These are phyloP conservation scores for Brasenia schreberi DNA, from an alignment of 164 flowering plant genomes.

Conservation along the genomic window DNA sequence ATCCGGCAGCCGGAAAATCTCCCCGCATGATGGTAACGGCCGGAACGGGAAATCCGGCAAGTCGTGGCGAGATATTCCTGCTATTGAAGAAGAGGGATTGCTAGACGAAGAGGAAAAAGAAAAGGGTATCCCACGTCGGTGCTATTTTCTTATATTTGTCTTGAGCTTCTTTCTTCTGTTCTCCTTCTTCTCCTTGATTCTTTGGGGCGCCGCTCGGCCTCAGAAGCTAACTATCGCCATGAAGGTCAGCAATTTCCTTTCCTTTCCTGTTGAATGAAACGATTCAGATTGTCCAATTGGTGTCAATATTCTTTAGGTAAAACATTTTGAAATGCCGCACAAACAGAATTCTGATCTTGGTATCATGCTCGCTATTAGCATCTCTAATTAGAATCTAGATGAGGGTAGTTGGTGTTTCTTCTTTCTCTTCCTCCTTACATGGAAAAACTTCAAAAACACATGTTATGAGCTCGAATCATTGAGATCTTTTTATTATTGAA, in stretches of 20 bases:
- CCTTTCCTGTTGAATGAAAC: neutral
- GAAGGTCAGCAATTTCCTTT: conserved; percentile 24
- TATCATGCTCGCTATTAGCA: neutral
- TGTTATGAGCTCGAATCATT: no score
- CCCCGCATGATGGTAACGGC: conserved; percentile 27
- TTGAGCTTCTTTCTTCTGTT: conserved; percentile 54
- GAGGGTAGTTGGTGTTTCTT: neutral
- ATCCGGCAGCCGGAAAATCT: conserved; percentile 58
- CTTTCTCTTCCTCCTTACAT: neutral
- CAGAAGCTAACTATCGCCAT: conserved; percentile 56
- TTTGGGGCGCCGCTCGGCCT: conserved; percentile 65
- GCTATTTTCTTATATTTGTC: conserved; percentile 58
- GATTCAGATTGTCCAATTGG: neutral
- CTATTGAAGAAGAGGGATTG: conserved; percentile 76
- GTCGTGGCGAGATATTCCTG: conserved; percentile 42
- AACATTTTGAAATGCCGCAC: neutral
- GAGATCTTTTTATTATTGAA: no score
- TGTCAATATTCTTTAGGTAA: neutral
- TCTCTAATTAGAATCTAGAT: no score
- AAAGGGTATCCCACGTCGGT: conserved; percentile 37
- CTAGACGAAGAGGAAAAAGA: conserved; percentile 40
- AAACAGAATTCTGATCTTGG: neutral
- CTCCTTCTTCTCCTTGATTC: conserved; percentile 50
- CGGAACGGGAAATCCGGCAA: conserved; percentile 26
- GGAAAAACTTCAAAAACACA: no score